phyloP scores from a whole-genome alignment of 2,329 filamentous ascomycete genomes.

The Microcyclospora tardicrescens region DNA sequence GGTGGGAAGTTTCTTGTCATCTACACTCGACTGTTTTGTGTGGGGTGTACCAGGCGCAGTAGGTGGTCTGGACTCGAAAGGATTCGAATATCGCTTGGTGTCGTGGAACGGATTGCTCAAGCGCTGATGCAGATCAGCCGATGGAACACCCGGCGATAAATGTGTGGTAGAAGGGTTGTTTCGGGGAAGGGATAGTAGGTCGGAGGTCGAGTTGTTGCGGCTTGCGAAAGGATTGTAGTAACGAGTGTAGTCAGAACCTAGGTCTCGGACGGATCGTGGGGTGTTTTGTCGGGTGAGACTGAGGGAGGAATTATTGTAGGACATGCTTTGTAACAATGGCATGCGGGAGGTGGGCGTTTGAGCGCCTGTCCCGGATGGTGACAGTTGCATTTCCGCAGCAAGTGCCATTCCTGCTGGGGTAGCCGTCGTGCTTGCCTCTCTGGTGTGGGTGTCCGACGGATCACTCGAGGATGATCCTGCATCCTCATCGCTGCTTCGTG shows the following conservation, averaged over 20 bases:
- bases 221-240: constrained; percentile 28
- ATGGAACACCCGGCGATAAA: constrained; percentile 10
- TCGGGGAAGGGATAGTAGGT: constrained; percentile 15
- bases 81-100: constrained; percentile 14
- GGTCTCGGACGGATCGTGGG: constrained; percentile 22
- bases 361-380: not conserved
- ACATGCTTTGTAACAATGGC: constrained; percentile 10
- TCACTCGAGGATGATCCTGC: not conserved
- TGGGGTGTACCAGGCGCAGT: constrained; percentile 11
- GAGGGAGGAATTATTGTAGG: constrained; percentile 14
- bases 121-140: constrained; percentile 15
- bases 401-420: not conserved
- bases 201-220: constrained; percentile 20
- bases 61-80: constrained; percentile 12
- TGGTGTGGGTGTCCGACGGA: not conserved
- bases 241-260: constrained; percentile 25
- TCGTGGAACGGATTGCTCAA: constrained; percentile 24
- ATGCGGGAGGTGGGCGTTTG: constrained; percentile 3
- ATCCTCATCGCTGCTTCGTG: constrained; percentile 1
- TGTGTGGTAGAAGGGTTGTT: constrained; percentile 12
- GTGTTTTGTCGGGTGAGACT: constrained; percentile 17
- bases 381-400: not conserved
- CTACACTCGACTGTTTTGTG: constrained; percentile 4
- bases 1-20: constrained; percentile 5
- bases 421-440: not conserved